Percentiles rank a stretch among this genome's conserved stretches.
phyloP scores from a whole-genome alignment of 768 basidiomycete genomes.

The Pisolithus tinctorius region DNA sequence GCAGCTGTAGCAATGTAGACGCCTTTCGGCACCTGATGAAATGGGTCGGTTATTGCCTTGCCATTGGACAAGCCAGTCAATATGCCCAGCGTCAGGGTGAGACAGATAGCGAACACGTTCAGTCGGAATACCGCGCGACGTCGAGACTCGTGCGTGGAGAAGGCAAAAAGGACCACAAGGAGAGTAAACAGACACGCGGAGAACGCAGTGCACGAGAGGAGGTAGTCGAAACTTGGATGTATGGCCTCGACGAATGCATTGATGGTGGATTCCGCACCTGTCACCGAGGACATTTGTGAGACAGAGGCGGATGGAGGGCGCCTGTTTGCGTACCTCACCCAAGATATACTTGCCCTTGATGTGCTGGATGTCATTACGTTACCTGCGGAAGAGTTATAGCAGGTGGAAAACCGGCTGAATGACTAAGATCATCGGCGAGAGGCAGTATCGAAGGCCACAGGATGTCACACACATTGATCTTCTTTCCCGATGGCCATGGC shows the following conservation, averaged over 20 bases:
- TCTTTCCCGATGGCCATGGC: too few relatives aligned
- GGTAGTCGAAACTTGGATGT: slow-evolving; percentile 12
- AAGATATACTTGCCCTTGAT: not conserved
- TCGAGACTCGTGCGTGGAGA: slow-evolving; percentile 24
- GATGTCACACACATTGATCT: too few relatives aligned
- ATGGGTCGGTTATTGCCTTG: slow-evolving; percentile 11
- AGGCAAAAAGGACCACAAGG: slow-evolving; percentile 26
- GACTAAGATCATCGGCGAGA: too few relatives aligned
- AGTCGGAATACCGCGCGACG: slow-evolving; percentile 27
- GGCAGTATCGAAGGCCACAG: too few relatives aligned
- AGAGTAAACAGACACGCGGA: slow-evolving; percentile 27
- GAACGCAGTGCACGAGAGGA: slow-evolving; percentile 24
- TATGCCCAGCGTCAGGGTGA: slow-evolving; percentile 21
- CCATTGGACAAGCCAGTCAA: slow-evolving; percentile 10
- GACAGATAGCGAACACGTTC: slow-evolving; percentile 23
- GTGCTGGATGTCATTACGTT: too few relatives aligned
- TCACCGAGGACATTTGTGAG: not conserved
- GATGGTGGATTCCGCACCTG: not conserved
- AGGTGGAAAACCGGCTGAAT: too few relatives aligned
- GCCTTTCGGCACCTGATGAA: slow-evolving; percentile 9
- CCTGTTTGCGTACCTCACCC: not conserved
- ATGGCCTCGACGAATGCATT: slow-evolving; percentile 12
- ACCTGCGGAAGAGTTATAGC: too few relatives aligned
- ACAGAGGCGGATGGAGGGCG: too few relatives aligned
- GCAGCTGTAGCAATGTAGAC: slow-evolving; percentile 16